These are phyloP conservation scores for Solanum rostratum DNA, from an alignment of 257 asterid genomes.

Conservation along the genomic window DNA sequence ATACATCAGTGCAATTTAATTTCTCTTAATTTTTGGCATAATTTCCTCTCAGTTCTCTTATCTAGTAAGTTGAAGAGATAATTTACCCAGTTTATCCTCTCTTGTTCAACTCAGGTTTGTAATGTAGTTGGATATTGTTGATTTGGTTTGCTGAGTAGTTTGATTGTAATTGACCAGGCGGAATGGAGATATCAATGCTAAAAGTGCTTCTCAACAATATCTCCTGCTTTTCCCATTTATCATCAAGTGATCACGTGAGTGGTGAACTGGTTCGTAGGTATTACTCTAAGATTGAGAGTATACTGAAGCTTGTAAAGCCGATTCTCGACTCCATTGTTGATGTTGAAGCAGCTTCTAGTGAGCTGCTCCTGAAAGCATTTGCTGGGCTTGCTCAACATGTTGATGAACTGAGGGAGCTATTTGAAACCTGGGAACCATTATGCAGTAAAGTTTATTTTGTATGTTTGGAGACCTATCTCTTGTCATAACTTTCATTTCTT, in stretches of 20 bases:
- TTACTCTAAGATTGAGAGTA: conserved; percentile 41
- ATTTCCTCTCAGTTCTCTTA: background rate
- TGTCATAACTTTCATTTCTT: background rate
- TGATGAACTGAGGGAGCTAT: conserved; percentile 52
- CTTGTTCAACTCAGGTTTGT: background rate
- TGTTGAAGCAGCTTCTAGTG: conserved; percentile 36
- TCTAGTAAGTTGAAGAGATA: background rate
- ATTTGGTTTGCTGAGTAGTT: conserved; percentile 1
- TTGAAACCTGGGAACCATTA: conserved; percentile 55
- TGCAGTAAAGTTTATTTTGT: conserved; percentile 86
- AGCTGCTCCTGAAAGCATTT: conserved; percentile 46
- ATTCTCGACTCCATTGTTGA: conserved; percentile 45
- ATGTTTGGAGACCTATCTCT: conserved; percentile 21
- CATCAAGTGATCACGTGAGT: conserved; percentile 39
- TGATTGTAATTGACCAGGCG: conserved; percentile 27
- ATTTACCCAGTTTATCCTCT: background rate
- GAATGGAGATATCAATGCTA: conserved; percentile 64
- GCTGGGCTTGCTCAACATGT: conserved; percentile 41
- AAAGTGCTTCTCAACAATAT: conserved; percentile 59
- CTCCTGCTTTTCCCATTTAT: conserved; percentile 34
- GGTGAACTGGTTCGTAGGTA: conserved; percentile 54
- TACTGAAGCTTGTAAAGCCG: conserved; percentile 51
- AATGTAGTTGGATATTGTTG: background rate
- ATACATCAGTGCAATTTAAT: background rate
- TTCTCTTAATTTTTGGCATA: background rate